Base-by-base conservation (phyloP, 1,284 basidiomycete species). In the Papiliotrema laurentii region DNA sequence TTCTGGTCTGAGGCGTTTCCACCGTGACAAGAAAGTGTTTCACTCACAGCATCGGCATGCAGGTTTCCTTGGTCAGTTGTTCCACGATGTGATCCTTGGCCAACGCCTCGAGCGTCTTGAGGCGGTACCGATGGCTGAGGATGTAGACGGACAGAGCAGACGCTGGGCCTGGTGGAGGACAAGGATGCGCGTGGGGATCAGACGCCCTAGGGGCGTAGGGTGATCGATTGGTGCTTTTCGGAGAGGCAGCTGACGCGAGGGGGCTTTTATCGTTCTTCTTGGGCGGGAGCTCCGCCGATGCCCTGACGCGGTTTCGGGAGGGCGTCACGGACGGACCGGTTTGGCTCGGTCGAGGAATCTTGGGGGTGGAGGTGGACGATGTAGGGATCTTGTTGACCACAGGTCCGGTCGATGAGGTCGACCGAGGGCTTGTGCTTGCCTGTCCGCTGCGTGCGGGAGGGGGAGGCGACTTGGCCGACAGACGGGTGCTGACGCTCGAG, bases 61-160 rank as follows among this genome's bases (percentile, higher is more conserved):
- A 83, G 7, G 80, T 80, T 51, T 80, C 76, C 4, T 85, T 83
- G 6, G 83, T 85, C 35, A 92, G 80, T 2, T 82, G 84, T 4
- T 79, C 77, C 73, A 90, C 78, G 59, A 90, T 82, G 64, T 89
- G 86, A 44, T 85, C 82, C 47, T 86, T 72, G 2, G 87, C 84
- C 7, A 89, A 77, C 11, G 77, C 64, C 30, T 82, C 81, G 21
- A 91, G 77, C 9, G 77, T 79, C 3, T 81, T 79, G 73, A 90
- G 81, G 9, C 77, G 75, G 68, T 90, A 91, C 33, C 87, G 78
- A 73, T 90, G 87, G 10, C 87, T 85, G 14, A 89, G 78, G 61
- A 85, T 82, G 73, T 88, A 92, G 59, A 90, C 80, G 0, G 85
- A 81, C 28, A 92, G 73, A 1, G 87, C 85, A 25, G 83, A 85